These are phyloP conservation scores for Sporisorium iseilematis-ciliati DNA, from an alignment of 1,284 basidiomycete genomes.

Conservation along the genomic window DNA sequence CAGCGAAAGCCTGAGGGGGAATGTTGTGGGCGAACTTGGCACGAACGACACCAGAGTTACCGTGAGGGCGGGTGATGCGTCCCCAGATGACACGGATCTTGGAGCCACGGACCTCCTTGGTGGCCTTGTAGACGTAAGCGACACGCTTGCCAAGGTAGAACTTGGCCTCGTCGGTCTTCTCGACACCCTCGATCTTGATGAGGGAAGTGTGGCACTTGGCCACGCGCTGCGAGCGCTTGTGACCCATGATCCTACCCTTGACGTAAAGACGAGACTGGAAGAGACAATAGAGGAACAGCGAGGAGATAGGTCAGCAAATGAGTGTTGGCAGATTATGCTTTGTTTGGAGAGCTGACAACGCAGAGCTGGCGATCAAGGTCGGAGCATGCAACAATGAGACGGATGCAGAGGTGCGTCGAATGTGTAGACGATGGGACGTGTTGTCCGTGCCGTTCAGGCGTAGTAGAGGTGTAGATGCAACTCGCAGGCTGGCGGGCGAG, in stretches of 20 bases:
- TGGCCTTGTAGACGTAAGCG: slow-evolving; percentile 97
- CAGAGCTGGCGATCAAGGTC: slow-evolving; percentile 10
- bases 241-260: slow-evolving; percentile 96
- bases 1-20: slow-evolving; percentile 94
- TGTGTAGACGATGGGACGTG: neutral
- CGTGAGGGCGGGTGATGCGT: slow-evolving; percentile 72
- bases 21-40: slow-evolving; percentile 97
- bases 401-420: neutral
- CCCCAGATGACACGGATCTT: slow-evolving; percentile 98
- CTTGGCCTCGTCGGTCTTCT: slow-evolving; percentile 91
- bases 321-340: neutral
- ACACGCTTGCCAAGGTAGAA: slow-evolving; percentile 99
- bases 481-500: neutral
- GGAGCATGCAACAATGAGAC: neutral
- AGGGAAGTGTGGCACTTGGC: slow-evolving; percentile 92
- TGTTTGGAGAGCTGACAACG: slow-evolving; percentile 12
- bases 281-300: neutral
- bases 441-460: neutral
- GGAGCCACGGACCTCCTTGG: slow-evolving; percentile 89
- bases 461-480: neutral
- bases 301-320: slow-evolving; percentile 3
- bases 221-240: slow-evolving; percentile 99
- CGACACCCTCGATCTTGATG: slow-evolving; percentile 96
- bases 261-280: slow-evolving; percentile 80
- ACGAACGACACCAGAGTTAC: slow-evolving; percentile 95